A percentile compares a stretch with the other conserved stretches of the same genome.
Evolutionary conservation across 441 rosid species (phyloP).

Genomic region (Monsonia emarginata): DNA sequence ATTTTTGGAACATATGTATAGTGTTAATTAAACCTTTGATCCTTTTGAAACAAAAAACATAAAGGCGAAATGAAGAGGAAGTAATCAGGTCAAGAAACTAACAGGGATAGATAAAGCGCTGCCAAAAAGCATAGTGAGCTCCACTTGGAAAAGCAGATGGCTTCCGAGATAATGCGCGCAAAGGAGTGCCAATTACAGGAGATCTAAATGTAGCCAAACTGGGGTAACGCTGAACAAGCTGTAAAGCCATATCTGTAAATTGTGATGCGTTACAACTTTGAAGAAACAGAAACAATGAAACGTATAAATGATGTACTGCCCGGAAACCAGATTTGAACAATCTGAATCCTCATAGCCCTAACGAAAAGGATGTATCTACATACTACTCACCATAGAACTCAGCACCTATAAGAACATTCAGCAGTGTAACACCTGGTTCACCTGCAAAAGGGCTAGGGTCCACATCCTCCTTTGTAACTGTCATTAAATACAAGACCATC

Average conservation of each 20-base stretch:
- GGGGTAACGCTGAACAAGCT: not conserved
- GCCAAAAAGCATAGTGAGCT: not conserved
- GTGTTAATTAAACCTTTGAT: not conserved
- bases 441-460: not conserved
- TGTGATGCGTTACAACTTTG: not conserved
- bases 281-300: not conserved
- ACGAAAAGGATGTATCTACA: not conserved
- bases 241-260: not conserved
- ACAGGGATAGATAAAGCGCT: not conserved
- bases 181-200: not conserved
- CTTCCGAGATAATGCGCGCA: not conserved
- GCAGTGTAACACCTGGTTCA: not conserved
- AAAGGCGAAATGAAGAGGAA: not conserved
- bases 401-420: not conserved
- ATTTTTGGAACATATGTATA: not conserved
- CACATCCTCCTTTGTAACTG: not conserved
- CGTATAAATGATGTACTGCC: not conserved
- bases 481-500: not conserved
- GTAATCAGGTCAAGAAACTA: not conserved
- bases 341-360: not conserved
- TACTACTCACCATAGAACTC: not conserved
- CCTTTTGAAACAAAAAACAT: not conserved
- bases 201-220: not conserved
- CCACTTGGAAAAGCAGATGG: not conserved
- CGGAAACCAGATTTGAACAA: not conserved